Evolutionary conservation across 2,329 filamentous ascomycete genomes (phyloP).

Genomic region (Pseudogymnoascus sp.): DNA sequence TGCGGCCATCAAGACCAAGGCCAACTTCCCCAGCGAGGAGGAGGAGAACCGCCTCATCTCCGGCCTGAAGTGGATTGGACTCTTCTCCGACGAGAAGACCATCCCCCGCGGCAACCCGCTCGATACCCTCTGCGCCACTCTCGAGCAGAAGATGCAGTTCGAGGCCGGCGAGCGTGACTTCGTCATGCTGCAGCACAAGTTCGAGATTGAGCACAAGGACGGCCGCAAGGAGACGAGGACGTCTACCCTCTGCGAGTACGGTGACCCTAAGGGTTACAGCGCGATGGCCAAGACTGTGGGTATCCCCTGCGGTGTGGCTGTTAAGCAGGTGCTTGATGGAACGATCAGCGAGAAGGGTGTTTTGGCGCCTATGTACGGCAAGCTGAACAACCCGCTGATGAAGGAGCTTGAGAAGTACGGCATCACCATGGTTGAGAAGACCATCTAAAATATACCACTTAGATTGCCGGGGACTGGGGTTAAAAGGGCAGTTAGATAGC

Average conservation of each 20-base stretch:
- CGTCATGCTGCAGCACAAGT: constrained; percentile 74
- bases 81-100: constrained; percentile 61
- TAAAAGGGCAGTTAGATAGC: background rate
- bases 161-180: constrained; percentile 75
- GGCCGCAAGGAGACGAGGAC: constrained; percentile 69
- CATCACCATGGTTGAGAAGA: constrained; percentile 66
- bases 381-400: constrained; percentile 66
- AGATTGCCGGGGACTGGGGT: background rate
- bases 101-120: constrained; percentile 70
- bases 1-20: constrained; percentile 66
- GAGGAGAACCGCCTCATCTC: constrained; percentile 62
- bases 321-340: constrained; percentile 69
- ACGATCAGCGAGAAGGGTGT: constrained; percentile 65
- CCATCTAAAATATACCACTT: constrained; percentile 26
- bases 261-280: constrained; percentile 66
- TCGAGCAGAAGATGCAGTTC: constrained; percentile 90
- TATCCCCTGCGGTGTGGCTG: constrained; percentile 65
- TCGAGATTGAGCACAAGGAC: constrained; percentile 75
- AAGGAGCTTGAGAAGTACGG: constrained; percentile 70
- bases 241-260: constrained; percentile 76
- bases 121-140: constrained; percentile 80
- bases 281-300: constrained; percentile 81
- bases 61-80: constrained; percentile 64
- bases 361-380: constrained; percentile 65
- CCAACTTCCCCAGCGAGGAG: constrained; percentile 59